phyloP scores from a whole-genome alignment of 805 yeast species.

The Candida loeiensis region DNA sequence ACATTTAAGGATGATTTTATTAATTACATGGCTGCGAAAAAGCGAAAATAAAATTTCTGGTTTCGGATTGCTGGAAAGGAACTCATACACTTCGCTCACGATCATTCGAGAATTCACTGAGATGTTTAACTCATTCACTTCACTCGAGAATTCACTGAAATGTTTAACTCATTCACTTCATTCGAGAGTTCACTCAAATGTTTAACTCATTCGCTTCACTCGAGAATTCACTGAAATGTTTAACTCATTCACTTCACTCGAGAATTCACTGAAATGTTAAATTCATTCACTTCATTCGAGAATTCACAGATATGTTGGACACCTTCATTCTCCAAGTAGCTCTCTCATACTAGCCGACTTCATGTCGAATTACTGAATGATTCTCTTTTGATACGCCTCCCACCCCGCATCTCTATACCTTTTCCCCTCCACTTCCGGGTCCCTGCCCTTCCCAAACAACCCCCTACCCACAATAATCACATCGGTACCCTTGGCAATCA shows the following conservation, averaged over 20 bases:
- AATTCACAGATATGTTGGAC: neutral
- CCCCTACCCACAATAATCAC: constrained; percentile 99
- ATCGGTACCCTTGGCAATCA: constrained; percentile 82
- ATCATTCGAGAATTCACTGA: no score
- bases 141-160: no score
- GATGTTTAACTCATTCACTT: no score
- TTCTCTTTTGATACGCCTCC: constrained; percentile 69
- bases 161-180: no score
- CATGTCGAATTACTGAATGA: no score
- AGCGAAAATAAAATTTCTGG: no score
- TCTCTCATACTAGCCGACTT: neutral
- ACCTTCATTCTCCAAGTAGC: neutral
- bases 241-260: neutral
- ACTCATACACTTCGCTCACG: no score
- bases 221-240: constrained; percentile 10
- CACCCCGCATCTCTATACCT: constrained; percentile 94
- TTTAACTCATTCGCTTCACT: no score
- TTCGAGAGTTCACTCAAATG: no score
- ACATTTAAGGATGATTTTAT: no score
- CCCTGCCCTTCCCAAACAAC: constrained; percentile 88
- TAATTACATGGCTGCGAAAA: no score
- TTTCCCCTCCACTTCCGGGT: constrained; percentile 80
- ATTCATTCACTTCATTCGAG: neutral
- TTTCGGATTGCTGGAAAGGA: no score
- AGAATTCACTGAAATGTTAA: neutral